phyloP scores from a whole-genome alignment of 495 filamentous ascomycete genomes.

The Neurospora tetraspora region DNA sequence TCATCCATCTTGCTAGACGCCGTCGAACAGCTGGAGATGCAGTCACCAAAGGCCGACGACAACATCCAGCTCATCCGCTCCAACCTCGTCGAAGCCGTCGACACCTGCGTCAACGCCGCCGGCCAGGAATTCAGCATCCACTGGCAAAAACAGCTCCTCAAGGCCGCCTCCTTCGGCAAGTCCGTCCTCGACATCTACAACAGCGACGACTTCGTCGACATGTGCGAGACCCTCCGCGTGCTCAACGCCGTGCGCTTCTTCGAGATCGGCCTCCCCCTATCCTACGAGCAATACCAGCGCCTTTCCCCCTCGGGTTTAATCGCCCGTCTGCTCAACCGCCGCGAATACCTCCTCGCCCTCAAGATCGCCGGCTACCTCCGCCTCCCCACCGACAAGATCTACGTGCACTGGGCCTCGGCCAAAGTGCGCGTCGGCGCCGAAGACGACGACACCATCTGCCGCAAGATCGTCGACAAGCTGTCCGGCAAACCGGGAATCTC shows the following conservation, averaged over 20 bases:
- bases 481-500: constrained; percentile 83
- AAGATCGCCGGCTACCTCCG: constrained; percentile 81
- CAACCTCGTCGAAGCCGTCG: constrained; percentile 81
- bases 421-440: constrained; percentile 81
- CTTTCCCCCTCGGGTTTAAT: constrained; percentile 82
- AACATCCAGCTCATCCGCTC: constrained; percentile 88
- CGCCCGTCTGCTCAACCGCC: constrained; percentile 72
- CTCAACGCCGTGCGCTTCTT: constrained; percentile 87
- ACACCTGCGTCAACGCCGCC: constrained; percentile 82
- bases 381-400: constrained; percentile 79
- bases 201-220: constrained; percentile 96
- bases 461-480: constrained; percentile 76
- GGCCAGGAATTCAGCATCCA: constrained; percentile 81
- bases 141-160: constrained; percentile 92
- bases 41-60: constrained; percentile 94
- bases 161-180: constrained; percentile 93
- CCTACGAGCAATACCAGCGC: constrained; percentile 80
- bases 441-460: constrained; percentile 81
- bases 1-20: constrained; percentile 89
- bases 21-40: constrained; percentile 79
- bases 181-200: constrained; percentile 94
- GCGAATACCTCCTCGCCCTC: constrained; percentile 86
- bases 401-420: constrained; percentile 92
- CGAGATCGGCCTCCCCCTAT: constrained; percentile 82
- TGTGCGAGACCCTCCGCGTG: constrained; percentile 89